phyloP scores from a whole-genome alignment of 129 eudicot species.

The Smallanthus sonchifolius region DNA sequence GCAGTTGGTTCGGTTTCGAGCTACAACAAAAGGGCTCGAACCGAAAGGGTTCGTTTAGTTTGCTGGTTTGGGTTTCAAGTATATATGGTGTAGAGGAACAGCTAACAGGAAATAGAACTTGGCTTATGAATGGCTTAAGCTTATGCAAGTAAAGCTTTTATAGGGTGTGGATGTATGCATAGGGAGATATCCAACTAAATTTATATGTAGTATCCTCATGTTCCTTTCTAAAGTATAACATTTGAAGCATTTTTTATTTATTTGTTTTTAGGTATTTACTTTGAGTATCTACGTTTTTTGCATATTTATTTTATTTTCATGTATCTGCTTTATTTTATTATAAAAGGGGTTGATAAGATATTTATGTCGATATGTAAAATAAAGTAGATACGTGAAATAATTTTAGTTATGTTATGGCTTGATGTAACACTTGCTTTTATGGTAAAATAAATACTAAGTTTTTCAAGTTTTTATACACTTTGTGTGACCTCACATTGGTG shows the following conservation, averaged over 20 bases:
- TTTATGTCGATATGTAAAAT: too few species aligned
- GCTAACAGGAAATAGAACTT: not conserved
- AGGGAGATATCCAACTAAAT: not conserved
- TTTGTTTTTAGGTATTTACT: too few species aligned
- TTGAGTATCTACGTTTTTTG: too few species aligned
- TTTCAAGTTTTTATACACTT: conserved; percentile 22
- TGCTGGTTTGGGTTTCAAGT: not conserved
- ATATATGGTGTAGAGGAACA: not conserved
- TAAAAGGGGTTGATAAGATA: too few species aligned
- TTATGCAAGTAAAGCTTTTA: conserved; percentile 14
- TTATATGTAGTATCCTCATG: not conserved
- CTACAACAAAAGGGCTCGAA: not conserved
- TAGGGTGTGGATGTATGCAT: not conserved
- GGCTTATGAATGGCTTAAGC: not conserved
- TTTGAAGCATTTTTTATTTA: too few species aligned
- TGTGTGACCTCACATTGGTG: conserved; percentile 34
- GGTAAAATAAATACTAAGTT: not conserved
- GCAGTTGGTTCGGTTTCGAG: not conserved
- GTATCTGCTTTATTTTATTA: too few species aligned
- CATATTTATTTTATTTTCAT: too few species aligned
- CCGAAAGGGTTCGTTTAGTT: not conserved
- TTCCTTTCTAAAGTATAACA: too few species aligned
- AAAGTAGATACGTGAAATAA: not conserved
- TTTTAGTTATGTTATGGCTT: not conserved
- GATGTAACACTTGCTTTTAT: not conserved